A percentile compares a stretch with the other conserved stretches of the same genome.
These are phyloP conservation scores for Neckera pumila DNA, from an alignment of 225 moss, liverwort and hornwort species.

Conservation along the genomic window DNA sequence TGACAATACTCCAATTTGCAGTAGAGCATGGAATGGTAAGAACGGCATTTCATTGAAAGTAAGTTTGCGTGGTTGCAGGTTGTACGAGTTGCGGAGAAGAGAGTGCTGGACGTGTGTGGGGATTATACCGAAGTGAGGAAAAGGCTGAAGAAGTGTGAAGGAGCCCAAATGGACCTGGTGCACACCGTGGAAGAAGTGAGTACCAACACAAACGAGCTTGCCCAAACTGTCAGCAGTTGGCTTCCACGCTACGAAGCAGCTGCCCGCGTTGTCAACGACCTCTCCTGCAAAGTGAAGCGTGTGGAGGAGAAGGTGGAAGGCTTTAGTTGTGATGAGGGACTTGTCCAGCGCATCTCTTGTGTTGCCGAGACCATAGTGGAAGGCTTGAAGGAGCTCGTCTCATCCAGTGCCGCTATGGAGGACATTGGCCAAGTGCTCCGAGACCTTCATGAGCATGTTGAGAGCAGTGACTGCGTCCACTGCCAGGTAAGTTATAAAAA, in stretches of 20 bases:
- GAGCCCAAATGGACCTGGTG: conserved; percentile 43
- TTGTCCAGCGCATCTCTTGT: not conserved
- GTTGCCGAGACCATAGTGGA: no score
- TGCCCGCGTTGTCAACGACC: conserved; percentile 58
- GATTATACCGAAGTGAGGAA: conserved; percentile 48
- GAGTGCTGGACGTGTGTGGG: conserved; percentile 35
- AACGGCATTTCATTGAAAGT: not conserved
- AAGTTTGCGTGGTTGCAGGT: not conserved
- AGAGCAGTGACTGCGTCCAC: conserved; percentile 57
- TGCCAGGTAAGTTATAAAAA: conserved; percentile 24
- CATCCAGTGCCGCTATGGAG: no score
- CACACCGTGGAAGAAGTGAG: conserved; percentile 55
- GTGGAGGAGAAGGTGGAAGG: conserved; percentile 67
- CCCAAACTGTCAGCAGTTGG: conserved; percentile 63
- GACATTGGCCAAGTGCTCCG: no score
- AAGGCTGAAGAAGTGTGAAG: conserved; percentile 65
- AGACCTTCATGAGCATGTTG: no score
- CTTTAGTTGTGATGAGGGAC: conserved; percentile 58
- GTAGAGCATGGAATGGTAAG: not conserved
- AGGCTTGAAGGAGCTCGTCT: no score
- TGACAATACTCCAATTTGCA: not conserved
- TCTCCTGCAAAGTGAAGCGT: conserved; percentile 67
- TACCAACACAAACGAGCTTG: conserved; percentile 48
- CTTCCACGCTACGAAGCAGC: conserved; percentile 68
- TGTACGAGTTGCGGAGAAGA: conserved; percentile 36